Evolutionary conservation across 495 filamentous ascomycete genomes (phyloP), one percentile per base, ranked within the genome.

Genomic region (Lophiotrema nucula): DNA sequence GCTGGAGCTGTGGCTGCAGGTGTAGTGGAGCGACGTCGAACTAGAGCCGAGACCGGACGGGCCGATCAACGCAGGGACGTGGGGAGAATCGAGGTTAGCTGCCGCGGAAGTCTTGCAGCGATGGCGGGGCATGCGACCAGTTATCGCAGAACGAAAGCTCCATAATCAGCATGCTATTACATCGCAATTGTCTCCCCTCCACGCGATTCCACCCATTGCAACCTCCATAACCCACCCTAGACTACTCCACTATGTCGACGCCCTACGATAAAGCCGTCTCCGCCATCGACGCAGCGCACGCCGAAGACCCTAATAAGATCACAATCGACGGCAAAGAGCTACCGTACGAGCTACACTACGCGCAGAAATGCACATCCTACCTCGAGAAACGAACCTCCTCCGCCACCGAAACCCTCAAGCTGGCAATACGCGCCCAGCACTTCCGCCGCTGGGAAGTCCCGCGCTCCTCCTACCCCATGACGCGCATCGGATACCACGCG

Each of bases 371-470:
- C 87, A 88, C 84, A 45, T 67, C 68, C 31, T 90, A 86, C 75
- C 83, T 93, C 16, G 63, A 74, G 11, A 68, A 72, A 2, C 77
- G 80, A 52, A 56, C 70, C 26, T 80, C 86, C 0, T 47, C 72
- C 28, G 83, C 88, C 16, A 81, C 85, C 2, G 82, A 84, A 13
- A 67, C 77, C 42, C 77, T 93, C 35, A 80, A 79, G 22, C 76
- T 92, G 53, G 89, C 89, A 24, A 83, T 89, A 55, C 85, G 87
- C 54, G 89, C 88, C 19, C 89, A 93, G 71, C 89, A 93, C 72
- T 85, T 92, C 59, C 74, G 80, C 47, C 86, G 89, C 64, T 93
- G 88, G 88, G 87, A 92, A 71, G 79, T 90, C 13, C 87, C 88
- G 0, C 83, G 89, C 22, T 69, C 69, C 54, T 79, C 74, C 37